phyloP scores from a whole-genome alignment of 1,284 basidiomycete species.

The Ganoderma sp. region DNA sequence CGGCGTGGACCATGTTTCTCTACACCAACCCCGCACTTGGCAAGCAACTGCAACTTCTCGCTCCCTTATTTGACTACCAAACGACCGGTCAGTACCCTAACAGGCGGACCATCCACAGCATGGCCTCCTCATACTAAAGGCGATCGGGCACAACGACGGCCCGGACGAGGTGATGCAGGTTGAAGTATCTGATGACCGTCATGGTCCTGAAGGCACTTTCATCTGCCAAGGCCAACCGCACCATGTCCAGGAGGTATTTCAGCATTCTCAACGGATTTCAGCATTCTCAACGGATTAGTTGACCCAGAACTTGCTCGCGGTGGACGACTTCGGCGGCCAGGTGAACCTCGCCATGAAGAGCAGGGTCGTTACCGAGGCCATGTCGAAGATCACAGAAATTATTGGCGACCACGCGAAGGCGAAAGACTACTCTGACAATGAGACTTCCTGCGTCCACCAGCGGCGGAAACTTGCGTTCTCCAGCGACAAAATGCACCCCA shows the following conservation, averaged over 20 bases:
- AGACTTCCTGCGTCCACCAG: constrained; percentile 56
- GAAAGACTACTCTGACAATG: constrained; percentile 65
- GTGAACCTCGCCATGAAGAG: constrained; percentile 82
- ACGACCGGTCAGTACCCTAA: constrained; percentile 8
- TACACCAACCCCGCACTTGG: constrained; percentile 51
- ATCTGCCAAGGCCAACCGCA: constrained; percentile 63
- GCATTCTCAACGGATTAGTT: constrained; percentile 65
- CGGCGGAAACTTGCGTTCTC: constrained; percentile 59
- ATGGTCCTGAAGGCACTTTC: constrained; percentile 79
- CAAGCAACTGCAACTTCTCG: constrained; percentile 47
- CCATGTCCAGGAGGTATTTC: constrained; percentile 56
- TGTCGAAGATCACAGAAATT: constrained; percentile 61
- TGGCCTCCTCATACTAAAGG: constrained; percentile 48
- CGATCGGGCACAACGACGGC: constrained; percentile 65
- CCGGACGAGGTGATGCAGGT: constrained; percentile 65
- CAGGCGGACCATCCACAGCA: neutral
- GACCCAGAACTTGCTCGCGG: constrained; percentile 75
- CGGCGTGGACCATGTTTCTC: constrained; percentile 52
- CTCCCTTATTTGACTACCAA: constrained; percentile 53
- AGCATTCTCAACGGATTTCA: constrained; percentile 56
- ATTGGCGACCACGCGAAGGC: constrained; percentile 55
- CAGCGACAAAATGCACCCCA: constrained; percentile 56
- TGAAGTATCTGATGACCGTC: constrained; percentile 67
- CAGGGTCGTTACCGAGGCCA: constrained; percentile 72
- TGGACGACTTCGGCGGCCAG: constrained; percentile 77